A percentile compares a stretch with the other conserved stretches of the same genome.
phyloP scores from a whole-genome alignment of 1,139 yeast species.

The Candida frijolesensis region DNA sequence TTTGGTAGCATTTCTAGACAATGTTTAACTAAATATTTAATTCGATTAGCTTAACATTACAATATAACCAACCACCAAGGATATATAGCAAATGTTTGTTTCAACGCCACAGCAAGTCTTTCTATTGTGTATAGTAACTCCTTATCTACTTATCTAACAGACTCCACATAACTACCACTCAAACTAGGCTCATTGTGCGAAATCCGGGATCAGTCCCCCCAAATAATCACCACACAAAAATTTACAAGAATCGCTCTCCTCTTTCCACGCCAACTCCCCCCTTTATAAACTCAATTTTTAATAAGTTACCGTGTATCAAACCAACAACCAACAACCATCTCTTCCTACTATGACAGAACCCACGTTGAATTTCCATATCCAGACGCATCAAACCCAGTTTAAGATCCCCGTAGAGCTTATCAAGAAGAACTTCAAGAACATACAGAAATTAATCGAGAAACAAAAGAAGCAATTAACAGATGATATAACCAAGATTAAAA shows the following conservation, averaged over 20 bases:
- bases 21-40: too few relatives aligned
- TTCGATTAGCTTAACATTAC: too few relatives aligned
- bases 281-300: not conserved
- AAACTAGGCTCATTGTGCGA: not conserved
- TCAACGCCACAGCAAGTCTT: not conserved
- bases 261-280: not conserved
- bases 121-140: not conserved
- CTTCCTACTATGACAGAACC: slow-evolving; percentile 37
- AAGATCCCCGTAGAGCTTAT: slow-evolving; percentile 63
- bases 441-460: slow-evolving; percentile 60
- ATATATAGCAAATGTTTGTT: not conserved
- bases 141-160: not conserved
- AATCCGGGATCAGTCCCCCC: not conserved
- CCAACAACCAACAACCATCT: not conserved
- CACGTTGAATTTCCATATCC: slow-evolving; percentile 43
- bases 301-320: too few relatives aligned
- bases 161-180: not conserved
- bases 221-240: slow-evolving; percentile 5
- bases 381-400: slow-evolving; percentile 54
- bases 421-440: slow-evolving; percentile 56
- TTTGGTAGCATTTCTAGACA: too few relatives aligned
- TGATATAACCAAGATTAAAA: slow-evolving; percentile 36
- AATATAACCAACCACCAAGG: too few relatives aligned
- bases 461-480: slow-evolving; percentile 47
- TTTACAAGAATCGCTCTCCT: not conserved